Evolutionary conservation across 2,329 filamentous ascomycete genomes (phyloP), one percentile per base, ranked within the genome.

Genomic region (Tetracladium maxilliforme): DNA sequence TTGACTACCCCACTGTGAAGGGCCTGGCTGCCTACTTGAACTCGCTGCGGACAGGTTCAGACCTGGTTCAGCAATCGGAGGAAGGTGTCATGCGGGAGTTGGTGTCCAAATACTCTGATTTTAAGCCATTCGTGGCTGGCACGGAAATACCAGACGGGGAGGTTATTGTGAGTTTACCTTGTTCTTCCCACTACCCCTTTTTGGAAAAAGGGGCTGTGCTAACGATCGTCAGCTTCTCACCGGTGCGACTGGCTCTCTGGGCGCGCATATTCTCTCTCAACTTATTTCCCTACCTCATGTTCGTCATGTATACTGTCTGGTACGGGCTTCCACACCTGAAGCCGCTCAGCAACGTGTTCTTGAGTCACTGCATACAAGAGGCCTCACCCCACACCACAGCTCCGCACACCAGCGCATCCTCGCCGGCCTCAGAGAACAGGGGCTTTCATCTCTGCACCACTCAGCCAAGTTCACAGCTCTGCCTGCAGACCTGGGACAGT

Each of bases 191-290:
- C n/a, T n/a, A n/a, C n/a, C n/a, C n/a, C n/a, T n/a, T n/a, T n/a
- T n/a, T n/a, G n/a, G n/a, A n/a, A n/a, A n/a, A n/a, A n/a, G n/a
- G n/a, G n/a, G n/a, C n/a, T n/a, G n/a, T n/a, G n/a, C n/a, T n/a
- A n/a, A n/a, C n/a, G n/a, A n/a, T n/a, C n/a, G n/a, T 30, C 18
- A 52, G 42, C 44, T 71, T 2, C 43, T 79, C 4, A 79, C 73
- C 1, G 74, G 74, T 3, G 61, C 64, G 1, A 79, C 74, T 1
- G 74, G 74, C 2, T 72, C 70, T 3, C 52, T 79, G 0, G 74
- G 74, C 2, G 56, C 66, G 0, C 70, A 75, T 34, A 49, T 74
- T 2, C 52, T 70, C 3, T 58, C 63, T 4, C 61, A 69, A n/a
- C 57, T 80, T 10, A 60, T 64, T 3, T 52, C 58, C 3, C 54